Conservation (phyloP, 202 grass and related monocot species). For the Musa balbisiana region DNA sequence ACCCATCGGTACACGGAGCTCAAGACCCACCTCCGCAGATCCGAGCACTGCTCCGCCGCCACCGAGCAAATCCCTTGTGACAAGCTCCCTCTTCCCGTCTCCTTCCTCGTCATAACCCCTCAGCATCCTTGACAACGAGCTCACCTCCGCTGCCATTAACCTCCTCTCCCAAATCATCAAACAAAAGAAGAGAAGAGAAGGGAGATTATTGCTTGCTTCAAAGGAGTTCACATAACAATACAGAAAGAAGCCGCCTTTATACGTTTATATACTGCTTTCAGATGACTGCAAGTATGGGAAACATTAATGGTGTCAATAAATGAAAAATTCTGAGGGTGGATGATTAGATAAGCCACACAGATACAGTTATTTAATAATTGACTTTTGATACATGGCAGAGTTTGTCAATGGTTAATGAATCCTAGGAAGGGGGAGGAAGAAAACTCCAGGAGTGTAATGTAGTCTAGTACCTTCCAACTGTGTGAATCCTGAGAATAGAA, state of each 20-base stretch:
- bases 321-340: not conserved
- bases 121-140: slow-evolving; percentile 47
- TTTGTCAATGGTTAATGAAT: not conserved
- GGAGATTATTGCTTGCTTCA: not conserved
- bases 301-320: slow-evolving; percentile 9
- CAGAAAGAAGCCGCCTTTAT: not conserved
- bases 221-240: not conserved
- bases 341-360: not conserved
- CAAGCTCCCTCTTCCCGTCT: slow-evolving; percentile 22
- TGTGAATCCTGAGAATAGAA: not conserved
- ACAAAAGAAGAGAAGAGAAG: slow-evolving; percentile 9
- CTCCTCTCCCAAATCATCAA: slow-evolving; percentile 16
- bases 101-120: slow-evolving; percentile 31
- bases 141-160: slow-evolving; percentile 49
- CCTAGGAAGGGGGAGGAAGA: not conserved
- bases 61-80: slow-evolving; percentile 70
- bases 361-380: not conserved
- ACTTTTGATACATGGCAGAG: not conserved
- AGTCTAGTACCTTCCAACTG: not conserved
- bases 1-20: slow-evolving; percentile 38
- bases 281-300: not conserved
- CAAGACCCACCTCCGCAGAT: slow-evolving; percentile 46
- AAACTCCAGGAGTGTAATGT: not conserved
- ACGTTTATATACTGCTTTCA: not conserved
- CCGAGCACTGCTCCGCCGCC: slow-evolving; percentile 15